These are phyloP conservation scores for Carex arenaria DNA, from an alignment of 202 grass and related monocot species.

Conservation along the genomic window DNA sequence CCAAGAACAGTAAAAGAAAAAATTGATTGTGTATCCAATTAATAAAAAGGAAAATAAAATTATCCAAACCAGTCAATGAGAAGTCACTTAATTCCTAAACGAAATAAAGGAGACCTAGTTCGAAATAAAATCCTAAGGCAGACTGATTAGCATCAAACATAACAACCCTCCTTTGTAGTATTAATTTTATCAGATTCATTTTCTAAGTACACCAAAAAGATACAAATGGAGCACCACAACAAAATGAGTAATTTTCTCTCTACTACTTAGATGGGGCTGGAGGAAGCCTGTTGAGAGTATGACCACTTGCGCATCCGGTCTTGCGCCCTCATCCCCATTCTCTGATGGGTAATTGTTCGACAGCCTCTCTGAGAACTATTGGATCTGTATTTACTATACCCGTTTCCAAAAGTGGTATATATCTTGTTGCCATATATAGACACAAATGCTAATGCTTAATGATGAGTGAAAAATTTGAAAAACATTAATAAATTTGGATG, in stretches of 20 bases:
- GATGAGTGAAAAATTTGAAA: no score
- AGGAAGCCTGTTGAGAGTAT: conserved; percentile 78
- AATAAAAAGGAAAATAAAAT: no score
- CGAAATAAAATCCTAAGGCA: no score
- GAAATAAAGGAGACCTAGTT: no score
- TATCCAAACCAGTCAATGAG: no score
- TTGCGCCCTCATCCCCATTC: conserved; percentile 63
- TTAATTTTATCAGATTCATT: no score
- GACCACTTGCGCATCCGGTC: conserved; percentile 58
- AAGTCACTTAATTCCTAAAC: no score
- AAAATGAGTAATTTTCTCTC: not conserved
- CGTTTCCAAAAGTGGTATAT: conserved; percentile 45
- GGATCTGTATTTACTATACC: conserved; percentile 68
- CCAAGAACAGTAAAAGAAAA: not conserved
- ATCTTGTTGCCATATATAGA: no score
- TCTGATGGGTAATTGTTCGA: conserved; percentile 38
- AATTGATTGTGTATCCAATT: not conserved
- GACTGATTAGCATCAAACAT: no score
- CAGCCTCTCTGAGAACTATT: conserved; percentile 58
- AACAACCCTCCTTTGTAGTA: no score
- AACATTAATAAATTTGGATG: no score
- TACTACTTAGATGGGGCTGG: conserved; percentile 51
- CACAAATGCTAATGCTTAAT: no score
- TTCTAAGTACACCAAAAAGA: not conserved
- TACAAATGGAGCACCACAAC: conserved; percentile 1